Conservation (phyloP, 768 basidiomycete genomes). For the Lactarius pseudohatsudake region DNA sequence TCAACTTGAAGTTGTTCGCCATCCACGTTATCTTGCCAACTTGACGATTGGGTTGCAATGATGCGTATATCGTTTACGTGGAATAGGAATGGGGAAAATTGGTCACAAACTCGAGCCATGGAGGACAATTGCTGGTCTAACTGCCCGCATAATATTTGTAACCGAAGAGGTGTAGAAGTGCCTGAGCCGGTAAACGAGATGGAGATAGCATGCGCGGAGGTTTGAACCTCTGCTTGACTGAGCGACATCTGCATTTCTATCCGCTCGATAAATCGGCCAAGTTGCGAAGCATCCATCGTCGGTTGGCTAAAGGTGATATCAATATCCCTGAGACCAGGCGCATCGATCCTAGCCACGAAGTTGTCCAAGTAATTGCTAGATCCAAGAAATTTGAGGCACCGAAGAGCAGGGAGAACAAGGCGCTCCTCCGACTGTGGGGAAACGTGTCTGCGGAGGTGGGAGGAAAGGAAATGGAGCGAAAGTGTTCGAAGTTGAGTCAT, state of each 20-base stretch:
- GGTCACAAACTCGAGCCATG: not conserved
- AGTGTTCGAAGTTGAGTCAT: not conserved
- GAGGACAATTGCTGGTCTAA: not conserved
- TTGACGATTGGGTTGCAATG: not conserved
- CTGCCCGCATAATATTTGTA: not conserved
- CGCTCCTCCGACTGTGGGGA: not conserved
- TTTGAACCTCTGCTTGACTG: not conserved
- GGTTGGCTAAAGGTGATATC: not conserved
- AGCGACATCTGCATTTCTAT: not conserved
- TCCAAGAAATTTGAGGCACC: not conserved
- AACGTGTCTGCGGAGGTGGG: not conserved
- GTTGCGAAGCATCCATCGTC: not conserved
- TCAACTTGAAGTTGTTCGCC: not conserved
- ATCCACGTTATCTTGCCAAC: not conserved
- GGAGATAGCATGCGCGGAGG: not conserved
- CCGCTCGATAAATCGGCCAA: not conserved
- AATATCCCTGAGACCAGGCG: not conserved
- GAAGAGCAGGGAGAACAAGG: not conserved
- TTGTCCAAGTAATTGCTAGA: not conserved
- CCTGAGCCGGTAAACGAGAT: not conserved
- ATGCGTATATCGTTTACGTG: not conserved
- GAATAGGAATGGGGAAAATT: not conserved
- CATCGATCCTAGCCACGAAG: not conserved
- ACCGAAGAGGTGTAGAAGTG: not conserved
- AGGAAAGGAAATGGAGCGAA: not conserved